phyloP scores from a whole-genome alignment of 2,329 filamentous ascomycete species.

The Chaetomiaceae sp. region DNA sequence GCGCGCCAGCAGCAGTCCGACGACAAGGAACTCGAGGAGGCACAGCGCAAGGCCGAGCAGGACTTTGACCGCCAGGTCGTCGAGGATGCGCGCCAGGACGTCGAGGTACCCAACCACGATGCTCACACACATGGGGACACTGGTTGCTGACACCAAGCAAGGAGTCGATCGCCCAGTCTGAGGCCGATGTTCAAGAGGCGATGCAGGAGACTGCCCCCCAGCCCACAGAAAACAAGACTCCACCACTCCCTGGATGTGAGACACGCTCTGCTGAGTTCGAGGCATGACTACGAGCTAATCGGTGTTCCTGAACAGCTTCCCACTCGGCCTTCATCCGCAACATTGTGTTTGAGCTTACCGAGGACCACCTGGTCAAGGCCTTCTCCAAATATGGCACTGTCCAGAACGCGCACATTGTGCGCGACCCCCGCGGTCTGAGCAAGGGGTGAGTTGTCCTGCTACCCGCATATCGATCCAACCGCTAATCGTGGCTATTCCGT shows the following conservation, averaged over 20 bases:
- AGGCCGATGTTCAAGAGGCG: constrained; percentile 19
- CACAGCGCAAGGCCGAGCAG: constrained; percentile 9
- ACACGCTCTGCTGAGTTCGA: too few relatives aligned
- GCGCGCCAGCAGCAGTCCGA: constrained; percentile 22
- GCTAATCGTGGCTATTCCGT: not conserved
- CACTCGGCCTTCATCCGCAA: constrained; percentile 32
- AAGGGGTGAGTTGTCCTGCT: constrained; percentile 29
- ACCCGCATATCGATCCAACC: not conserved
- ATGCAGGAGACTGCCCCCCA: constrained; percentile 9
- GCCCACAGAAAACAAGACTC: not conserved
- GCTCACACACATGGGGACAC: not conserved
- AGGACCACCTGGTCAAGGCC: constrained; percentile 32
- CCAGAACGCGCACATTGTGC: constrained; percentile 25
- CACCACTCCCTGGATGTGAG: not conserved
- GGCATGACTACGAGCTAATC: not conserved
- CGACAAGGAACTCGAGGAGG: constrained; percentile 8
- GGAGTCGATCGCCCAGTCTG: constrained; percentile 10
- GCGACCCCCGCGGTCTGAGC: constrained; percentile 35
- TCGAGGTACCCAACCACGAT: constrained; percentile 1
- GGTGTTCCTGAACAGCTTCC: not conserved
- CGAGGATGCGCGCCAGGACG: constrained; percentile 6
- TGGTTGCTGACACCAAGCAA: not conserved
- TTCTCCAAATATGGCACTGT: constrained; percentile 34
- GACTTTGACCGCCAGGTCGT: not conserved
- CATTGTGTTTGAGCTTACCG: constrained; percentile 35